A percentile compares a stretch with the other conserved stretches of the same genome.
Evolutionary conservation across 2,329 filamentous ascomycete genomes (phyloP).

Genomic region (Paracoccidioides lutzii): DNA sequence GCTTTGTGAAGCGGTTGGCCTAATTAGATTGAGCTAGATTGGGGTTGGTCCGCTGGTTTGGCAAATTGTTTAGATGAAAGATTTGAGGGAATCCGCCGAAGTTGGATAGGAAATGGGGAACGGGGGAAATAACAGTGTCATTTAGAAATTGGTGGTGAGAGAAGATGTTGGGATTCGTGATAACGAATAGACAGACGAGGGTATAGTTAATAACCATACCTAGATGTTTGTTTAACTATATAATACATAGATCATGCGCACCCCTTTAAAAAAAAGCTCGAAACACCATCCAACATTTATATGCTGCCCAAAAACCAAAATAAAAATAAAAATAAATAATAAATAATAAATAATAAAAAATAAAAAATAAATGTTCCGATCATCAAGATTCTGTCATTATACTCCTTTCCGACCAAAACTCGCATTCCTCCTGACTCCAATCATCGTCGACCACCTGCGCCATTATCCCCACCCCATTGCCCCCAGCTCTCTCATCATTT

Average conservation of each 20-base stretch:
- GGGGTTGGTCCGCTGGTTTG: not conserved
- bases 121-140: not conserved
- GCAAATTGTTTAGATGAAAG: not conserved
- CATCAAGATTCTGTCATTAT: conserved; percentile 11
- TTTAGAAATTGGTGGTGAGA: not conserved
- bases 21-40: not conserved
- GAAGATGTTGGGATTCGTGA: not conserved
- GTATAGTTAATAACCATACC: too few relatives aligned
- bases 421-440: conserved; percentile 34
- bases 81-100: not conserved
- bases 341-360: too few relatives aligned
- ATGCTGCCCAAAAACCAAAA: too few relatives aligned
- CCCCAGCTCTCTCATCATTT: conserved; percentile 39
- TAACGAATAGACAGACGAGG: not conserved
- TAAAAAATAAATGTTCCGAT: too few relatives aligned
- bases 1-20: not conserved
- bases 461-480: conserved; percentile 23
- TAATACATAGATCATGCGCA: too few relatives aligned
- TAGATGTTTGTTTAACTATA: too few relatives aligned
- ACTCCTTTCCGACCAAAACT: conserved; percentile 32
- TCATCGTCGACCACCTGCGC: conserved; percentile 30
- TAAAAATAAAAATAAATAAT: too few relatives aligned
- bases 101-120: not conserved
- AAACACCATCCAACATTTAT: too few relatives aligned
- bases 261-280: too few relatives aligned